Percentiles rank a stretch among this genome's conserved stretches.
phyloP scores from a whole-genome alignment of 192 early-diverging fungal genomes.

The Helicostylum pulchrum region DNA sequence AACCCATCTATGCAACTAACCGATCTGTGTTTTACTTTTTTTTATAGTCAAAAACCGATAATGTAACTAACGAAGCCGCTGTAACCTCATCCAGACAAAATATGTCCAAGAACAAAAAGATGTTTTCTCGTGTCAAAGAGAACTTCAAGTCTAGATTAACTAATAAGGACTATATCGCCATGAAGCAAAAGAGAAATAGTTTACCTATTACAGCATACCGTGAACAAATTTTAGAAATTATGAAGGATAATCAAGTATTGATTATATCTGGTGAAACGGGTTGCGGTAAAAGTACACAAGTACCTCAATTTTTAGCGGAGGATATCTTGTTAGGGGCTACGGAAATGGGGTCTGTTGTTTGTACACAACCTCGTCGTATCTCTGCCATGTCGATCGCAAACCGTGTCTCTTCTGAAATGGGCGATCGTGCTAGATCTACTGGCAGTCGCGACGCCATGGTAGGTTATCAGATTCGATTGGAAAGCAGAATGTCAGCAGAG shows the following conservation, averaged over 20 bases:
- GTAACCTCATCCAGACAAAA: not conserved
- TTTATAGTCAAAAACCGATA: too few species aligned
- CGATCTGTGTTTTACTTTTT: not conserved
- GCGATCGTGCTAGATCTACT: constrained; percentile 48
- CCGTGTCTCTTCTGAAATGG: constrained; percentile 73
- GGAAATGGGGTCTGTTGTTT: constrained; percentile 46
- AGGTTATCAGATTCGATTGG: constrained; percentile 75
- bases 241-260: constrained; percentile 57
- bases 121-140: constrained; percentile 6
- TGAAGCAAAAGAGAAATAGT: constrained; percentile 43
- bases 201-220: constrained; percentile 63
- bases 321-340: constrained; percentile 38
- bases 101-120: not conserved
- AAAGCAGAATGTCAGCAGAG: constrained; percentile 42
- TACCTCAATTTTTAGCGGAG: constrained; percentile 77
- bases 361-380: constrained; percentile 74
- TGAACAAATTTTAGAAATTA: constrained; percentile 49
- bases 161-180: not conserved
- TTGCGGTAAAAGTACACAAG: constrained; percentile 74
- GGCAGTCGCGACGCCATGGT: constrained; percentile 56
- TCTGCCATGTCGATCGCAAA: constrained; percentile 77
- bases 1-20: not conserved
- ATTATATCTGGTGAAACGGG: constrained; percentile 82
- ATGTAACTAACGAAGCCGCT: too few species aligned
- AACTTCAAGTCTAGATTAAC: constrained; percentile 9